Conservation (phyloP, 345 rosid genomes). For the Euclidium syriacum region DNA sequence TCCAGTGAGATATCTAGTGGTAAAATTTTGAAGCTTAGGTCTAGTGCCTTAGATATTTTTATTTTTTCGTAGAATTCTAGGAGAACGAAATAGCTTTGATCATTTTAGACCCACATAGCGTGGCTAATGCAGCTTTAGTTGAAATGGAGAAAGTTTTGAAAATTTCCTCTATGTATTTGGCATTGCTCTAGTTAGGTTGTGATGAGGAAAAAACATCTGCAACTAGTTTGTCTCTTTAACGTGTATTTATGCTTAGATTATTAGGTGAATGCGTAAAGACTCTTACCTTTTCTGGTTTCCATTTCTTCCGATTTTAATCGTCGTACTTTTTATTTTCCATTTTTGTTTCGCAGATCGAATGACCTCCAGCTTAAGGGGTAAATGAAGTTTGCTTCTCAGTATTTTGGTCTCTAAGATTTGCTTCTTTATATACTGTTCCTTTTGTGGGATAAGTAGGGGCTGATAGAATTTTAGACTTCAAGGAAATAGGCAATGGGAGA, state of each 20-base stretch:
- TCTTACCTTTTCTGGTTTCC: background rate
- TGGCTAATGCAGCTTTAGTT: background rate
- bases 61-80: background rate
- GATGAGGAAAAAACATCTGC: background rate
- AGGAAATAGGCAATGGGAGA: constrained; percentile 71
- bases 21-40: constrained; percentile 34
- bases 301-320: background rate
- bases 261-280: background rate
- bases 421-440: constrained; percentile 24
- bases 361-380: constrained; percentile 46
- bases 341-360: constrained; percentile 38
- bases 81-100: background rate
- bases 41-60: constrained; percentile 13
- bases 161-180: background rate
- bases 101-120: background rate
- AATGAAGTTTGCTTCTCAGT: constrained; percentile 27
- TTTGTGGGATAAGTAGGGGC: constrained; percentile 54
- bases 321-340: background rate
- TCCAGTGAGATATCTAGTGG: constrained; percentile 9
- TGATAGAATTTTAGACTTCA: constrained; percentile 62
- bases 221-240: background rate
- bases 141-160: background rate
- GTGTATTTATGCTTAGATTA: background rate
- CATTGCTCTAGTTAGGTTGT: constrained; percentile 4
- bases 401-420: constrained; percentile 32